Evolutionary conservation across 148 eudicot species (phyloP).

Genomic region (Fagopyrum homotropicum): DNA sequence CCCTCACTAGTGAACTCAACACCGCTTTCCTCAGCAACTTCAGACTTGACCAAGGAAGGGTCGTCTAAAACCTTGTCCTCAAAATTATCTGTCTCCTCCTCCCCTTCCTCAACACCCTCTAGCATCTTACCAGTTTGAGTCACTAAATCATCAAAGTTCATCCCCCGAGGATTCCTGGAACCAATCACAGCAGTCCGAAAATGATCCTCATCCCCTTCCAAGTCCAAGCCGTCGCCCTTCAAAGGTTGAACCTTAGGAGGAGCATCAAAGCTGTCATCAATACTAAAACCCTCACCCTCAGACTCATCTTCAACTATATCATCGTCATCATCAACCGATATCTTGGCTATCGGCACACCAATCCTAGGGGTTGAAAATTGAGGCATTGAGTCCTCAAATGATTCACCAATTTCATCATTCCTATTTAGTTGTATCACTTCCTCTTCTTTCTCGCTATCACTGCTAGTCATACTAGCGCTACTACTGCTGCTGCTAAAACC

Average conservation of each 20-base stretch:
- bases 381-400: conserved; percentile 16
- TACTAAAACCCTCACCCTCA: conserved; percentile 17
- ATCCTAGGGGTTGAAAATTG: conserved; percentile 11
- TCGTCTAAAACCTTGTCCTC: conserved; percentile 5
- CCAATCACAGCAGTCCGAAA: conserved; percentile 2
- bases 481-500: conserved; percentile 13
- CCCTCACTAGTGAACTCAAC: conserved; percentile 24
- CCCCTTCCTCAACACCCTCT: conserved; percentile 21
- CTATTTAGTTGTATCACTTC: conserved; percentile 5
- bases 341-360: conserved; percentile 31
- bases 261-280: conserved; percentile 9
- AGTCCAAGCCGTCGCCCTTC: neutral
- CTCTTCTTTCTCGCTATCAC: conserved; percentile 18
- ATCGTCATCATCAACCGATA: conserved; percentile 28
- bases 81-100: conserved; percentile 18
- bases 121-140: conserved; percentile 14
- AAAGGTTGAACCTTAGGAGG: conserved; percentile 26
- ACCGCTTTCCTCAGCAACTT: conserved; percentile 17
- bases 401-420: conserved; percentile 19
- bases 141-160: conserved; percentile 11
- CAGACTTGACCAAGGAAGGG: neutral
- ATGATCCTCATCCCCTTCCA: conserved; percentile 17
- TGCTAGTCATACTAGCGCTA: conserved; percentile 14
- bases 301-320: conserved; percentile 24
- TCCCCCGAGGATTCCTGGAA: neutral